A percentile compares a stretch with the other conserved stretches of the same genome.
These are phyloP conservation scores for Acanthamoeba quina DNA, from an alignment of 208 protist genomes.

Conservation along the genomic window DNA sequence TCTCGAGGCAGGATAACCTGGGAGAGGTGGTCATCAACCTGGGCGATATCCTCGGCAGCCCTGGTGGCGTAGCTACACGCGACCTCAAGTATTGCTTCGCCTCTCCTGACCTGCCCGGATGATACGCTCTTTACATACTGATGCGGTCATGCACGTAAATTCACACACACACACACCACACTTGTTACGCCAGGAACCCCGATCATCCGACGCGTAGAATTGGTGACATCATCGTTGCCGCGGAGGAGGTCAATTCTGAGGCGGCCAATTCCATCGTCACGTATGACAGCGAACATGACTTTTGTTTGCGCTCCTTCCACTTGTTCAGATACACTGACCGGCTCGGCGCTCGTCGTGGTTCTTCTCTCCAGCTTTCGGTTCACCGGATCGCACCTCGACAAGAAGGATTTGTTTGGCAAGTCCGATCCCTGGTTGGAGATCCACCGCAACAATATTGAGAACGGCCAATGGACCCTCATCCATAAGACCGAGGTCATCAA, in stretches of 20 bases:
- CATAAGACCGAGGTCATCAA: constrained; percentile 81
- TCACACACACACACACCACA: neutral
- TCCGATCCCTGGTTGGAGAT: constrained; percentile 61
- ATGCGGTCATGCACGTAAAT: too few species aligned
- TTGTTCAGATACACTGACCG: too few species aligned
- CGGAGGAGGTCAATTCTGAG: neutral
- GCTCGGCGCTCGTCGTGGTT: too few species aligned
- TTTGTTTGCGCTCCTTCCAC: too few species aligned
- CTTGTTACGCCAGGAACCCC: too few species aligned
- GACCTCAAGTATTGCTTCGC: neutral
- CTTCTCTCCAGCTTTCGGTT: neutral
- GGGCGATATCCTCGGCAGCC: constrained; percentile 6
- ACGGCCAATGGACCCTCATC: constrained; percentile 36
- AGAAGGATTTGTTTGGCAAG: constrained; percentile 81
- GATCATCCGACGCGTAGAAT: neutral
- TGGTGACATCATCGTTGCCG: neutral
- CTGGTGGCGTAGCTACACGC: neutral
- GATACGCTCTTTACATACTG: too few species aligned
- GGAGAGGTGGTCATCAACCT: neutral
- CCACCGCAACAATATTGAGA: constrained; percentile 6
- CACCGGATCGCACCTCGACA: constrained; percentile 71
- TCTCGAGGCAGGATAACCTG: constrained; percentile 1
- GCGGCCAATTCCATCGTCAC: neutral
- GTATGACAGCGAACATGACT: neutral
- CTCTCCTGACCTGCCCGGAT: neutral